These are phyloP conservation scores for Quercus suber DNA, from an alignment of 306 rosid genomes.

Conservation along the genomic window DNA sequence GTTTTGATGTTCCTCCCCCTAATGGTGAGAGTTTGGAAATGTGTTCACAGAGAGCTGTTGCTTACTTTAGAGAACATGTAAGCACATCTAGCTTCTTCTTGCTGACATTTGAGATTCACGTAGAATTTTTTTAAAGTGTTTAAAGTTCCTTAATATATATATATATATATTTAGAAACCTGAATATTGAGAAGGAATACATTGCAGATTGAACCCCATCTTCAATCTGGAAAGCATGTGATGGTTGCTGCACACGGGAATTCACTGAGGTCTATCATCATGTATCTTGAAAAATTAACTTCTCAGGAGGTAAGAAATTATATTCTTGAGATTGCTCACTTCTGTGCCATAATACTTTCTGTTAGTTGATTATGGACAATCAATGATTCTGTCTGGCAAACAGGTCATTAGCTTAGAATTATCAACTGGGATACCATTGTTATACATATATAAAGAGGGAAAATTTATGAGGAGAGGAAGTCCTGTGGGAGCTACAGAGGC, in stretches of 20 bases:
- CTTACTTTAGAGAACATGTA: slow-evolving; percentile 91
- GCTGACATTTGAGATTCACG: neutral
- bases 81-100: slow-evolving; percentile 15
- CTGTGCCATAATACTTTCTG: neutral
- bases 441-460: slow-evolving; percentile 85
- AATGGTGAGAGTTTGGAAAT: slow-evolving; percentile 99
- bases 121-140: neutral
- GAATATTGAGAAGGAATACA: neutral
- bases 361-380: too few species aligned
- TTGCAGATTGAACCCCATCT: slow-evolving; percentile 93
- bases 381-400: neutral
- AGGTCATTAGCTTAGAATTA: slow-evolving; percentile 92
- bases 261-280: slow-evolving; percentile 96
- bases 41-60: slow-evolving; percentile 99
- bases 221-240: slow-evolving; percentile 83
- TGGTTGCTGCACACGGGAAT: slow-evolving; percentile 99
- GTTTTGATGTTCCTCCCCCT: slow-evolving; percentile 94
- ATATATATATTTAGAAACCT: neutral
- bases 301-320: slow-evolving; percentile 69
- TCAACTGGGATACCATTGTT: slow-evolving; percentile 99
- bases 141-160: neutral
- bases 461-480: slow-evolving; percentile 91
- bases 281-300: slow-evolving; percentile 95
- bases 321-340: slow-evolving; percentile 7
- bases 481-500: slow-evolving; percentile 88